Evolutionary conservation across 192 early-diverging fungal genomes (phyloP).

Genomic region (Cetraspora pellucida): DNA sequence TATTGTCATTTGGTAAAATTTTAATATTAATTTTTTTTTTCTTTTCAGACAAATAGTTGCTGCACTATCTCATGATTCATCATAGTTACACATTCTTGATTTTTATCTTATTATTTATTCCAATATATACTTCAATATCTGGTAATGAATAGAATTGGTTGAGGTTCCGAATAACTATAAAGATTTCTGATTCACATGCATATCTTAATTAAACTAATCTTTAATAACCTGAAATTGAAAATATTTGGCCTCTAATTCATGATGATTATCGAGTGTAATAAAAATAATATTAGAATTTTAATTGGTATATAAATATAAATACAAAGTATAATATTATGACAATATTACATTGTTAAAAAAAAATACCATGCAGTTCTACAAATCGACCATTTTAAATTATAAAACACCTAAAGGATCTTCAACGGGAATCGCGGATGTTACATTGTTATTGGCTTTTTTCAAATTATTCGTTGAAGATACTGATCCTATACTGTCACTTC

Average conservation of each 20-base stretch:
- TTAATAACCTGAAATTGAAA: too few relatives aligned
- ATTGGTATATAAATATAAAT: too few relatives aligned
- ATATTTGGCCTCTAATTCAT: too few relatives aligned
- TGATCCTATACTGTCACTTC: slow-evolving; percentile 17
- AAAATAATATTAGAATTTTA: too few relatives aligned
- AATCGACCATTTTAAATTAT: slow-evolving; percentile 2
- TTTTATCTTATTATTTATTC: neutral
- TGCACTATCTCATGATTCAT: slow-evolving; percentile 20
- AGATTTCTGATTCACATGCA: neutral
- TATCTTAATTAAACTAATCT: too few relatives aligned
- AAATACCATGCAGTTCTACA: neutral
- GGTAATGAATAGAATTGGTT: neutral
- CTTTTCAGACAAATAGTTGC: slow-evolving; percentile 28
- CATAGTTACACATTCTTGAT: neutral
- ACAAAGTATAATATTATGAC: too few relatives aligned
- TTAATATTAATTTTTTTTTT: neutral
- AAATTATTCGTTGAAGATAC: neutral
- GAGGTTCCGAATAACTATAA: neutral
- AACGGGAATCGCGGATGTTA: neutral
- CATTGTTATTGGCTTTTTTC: neutral
- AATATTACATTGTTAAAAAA: neutral
- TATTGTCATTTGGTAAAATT: neutral
- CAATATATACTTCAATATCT: neutral
- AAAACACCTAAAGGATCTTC: slow-evolving; percentile 35
- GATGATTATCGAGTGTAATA: too few relatives aligned